Evolutionary conservation across 108 stramenopile genomes (phyloP).

Genomic region (Discostella stelligeroides): DNA sequence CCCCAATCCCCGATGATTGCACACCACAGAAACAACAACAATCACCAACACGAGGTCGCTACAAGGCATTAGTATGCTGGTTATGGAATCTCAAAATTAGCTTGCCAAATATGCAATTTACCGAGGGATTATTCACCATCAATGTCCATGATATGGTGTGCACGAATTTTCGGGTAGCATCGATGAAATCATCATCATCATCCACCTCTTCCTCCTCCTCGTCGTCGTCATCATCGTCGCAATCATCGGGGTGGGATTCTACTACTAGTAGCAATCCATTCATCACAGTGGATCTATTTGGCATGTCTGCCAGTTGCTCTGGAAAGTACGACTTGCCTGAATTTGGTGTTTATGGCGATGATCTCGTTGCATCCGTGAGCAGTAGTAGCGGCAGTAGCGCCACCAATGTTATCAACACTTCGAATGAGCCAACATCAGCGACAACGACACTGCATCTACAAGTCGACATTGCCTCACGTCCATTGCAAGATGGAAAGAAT

Average conservation of each 20-base stretch:
- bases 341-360: constrained; percentile 53
- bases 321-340: constrained; percentile 60
- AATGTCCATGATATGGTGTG: neutral
- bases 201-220: constrained; percentile 4
- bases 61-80: constrained; percentile 72
- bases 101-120: constrained; percentile 59
- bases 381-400: neutral
- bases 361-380: constrained; percentile 25
- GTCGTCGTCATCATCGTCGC: constrained; percentile 5
- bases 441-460: neutral
- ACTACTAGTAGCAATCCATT: neutral
- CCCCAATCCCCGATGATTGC: constrained; percentile 5
- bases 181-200: neutral
- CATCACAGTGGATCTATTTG: constrained; percentile 19
- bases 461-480: constrained; percentile 20
- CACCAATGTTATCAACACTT: no score
- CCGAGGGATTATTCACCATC: constrained; percentile 53
- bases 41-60: constrained; percentile 26
- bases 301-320: constrained; percentile 54
- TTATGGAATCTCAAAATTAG: constrained; percentile 54
- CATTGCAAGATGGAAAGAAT: neutral
- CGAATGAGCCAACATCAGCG: neutral
- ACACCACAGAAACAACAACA: no score
- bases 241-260: neutral
- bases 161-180: neutral